These are phyloP conservation scores for Trichophyton schoenleinii DNA, from an alignment of 2,329 filamentous ascomycete species.

Conservation along the genomic window DNA sequence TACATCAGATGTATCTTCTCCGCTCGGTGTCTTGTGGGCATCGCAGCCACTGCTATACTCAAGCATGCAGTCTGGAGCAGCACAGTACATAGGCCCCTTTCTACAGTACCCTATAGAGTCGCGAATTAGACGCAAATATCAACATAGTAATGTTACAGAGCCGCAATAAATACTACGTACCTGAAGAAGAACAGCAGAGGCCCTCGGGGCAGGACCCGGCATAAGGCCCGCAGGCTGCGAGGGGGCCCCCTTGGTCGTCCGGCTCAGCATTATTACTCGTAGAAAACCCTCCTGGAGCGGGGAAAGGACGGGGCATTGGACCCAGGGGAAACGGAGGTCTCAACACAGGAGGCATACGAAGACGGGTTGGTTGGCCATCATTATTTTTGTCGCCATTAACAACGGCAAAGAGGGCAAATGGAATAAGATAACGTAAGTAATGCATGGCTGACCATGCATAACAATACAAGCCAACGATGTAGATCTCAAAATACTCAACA, in stretches of 20 bases:
- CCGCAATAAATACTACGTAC: conserved; percentile 16
- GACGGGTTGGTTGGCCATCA: not conserved
- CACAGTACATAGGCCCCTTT: conserved; percentile 25
- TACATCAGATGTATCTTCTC: conserved; percentile 24
- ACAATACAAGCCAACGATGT: not conserved
- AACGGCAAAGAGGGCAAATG: not conserved
- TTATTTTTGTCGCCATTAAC: not conserved
- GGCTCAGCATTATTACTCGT: not conserved
- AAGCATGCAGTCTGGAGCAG: conserved; percentile 30
- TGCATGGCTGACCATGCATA: not conserved
- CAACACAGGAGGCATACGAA: not conserved
- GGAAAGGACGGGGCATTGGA: conserved; percentile 7
- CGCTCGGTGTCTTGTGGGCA: conserved; percentile 23
- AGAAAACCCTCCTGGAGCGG: conserved; percentile 8
- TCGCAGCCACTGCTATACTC: conserved; percentile 29
- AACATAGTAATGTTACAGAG: not conserved
- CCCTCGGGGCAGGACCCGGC: conserved; percentile 24
- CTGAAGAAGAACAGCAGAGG: conserved; percentile 29
- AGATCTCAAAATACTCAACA: not conserved
- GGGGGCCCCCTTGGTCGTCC: not conserved
- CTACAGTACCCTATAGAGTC: conserved; percentile 28
- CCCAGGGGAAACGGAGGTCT: conserved; percentile 6
- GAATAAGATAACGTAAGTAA: not conserved
- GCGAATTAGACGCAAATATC: not conserved
- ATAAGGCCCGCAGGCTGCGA: conserved; percentile 22